Base-by-base conservation (phyloP, 495 filamentous ascomycete genomes). In the Penicillium cataractarum region DNA sequence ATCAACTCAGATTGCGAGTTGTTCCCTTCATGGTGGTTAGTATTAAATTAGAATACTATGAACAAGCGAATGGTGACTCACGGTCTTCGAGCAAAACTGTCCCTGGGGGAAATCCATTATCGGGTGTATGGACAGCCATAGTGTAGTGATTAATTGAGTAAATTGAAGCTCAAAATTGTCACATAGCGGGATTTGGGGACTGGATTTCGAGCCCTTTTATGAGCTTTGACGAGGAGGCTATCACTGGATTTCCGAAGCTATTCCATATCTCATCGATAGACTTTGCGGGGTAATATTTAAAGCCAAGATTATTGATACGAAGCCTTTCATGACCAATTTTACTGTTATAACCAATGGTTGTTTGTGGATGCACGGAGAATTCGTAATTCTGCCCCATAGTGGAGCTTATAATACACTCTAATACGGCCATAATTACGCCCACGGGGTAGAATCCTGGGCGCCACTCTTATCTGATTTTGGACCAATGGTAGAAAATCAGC, bases 1-100 rank as follows among this genome's bases (percentile, higher is more conserved):
- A 68, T 48, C 37, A 64, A 10, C 19, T 55, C 56, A 2, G 51
- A 33, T 54, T 54, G 31, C 10, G 51, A 10, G 31, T 13, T 1
- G 6, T 35, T 33, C 4, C 51, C 51, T 54, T 32, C 8, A 22
- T 54, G 4, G 13, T 54, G n/a, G n/a, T 54, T 6, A 54, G 51
- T 19, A 6, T 33, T 5, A 1, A 7, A 8, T 33, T 5, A 1
- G 9, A 8, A 35, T 35, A 5, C 0, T 1, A 21, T 27, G 51
- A 33, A 19, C 12, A 9, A 19, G n/a, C 6, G 31, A 10, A 21
- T 19, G 4, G 35, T 37, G 29, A n/a, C 51, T 54, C 10, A 54
- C 51, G 29, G 29, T 33, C 51, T 54, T 54, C 51, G 6, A 54
- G 27, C 27, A 54, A 33, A 15, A 54, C 21, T 19, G 51, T 54